Conservation (phyloP, 371 early-diverging fungal genomes). For the Syncephalastrum sp. region DNA sequence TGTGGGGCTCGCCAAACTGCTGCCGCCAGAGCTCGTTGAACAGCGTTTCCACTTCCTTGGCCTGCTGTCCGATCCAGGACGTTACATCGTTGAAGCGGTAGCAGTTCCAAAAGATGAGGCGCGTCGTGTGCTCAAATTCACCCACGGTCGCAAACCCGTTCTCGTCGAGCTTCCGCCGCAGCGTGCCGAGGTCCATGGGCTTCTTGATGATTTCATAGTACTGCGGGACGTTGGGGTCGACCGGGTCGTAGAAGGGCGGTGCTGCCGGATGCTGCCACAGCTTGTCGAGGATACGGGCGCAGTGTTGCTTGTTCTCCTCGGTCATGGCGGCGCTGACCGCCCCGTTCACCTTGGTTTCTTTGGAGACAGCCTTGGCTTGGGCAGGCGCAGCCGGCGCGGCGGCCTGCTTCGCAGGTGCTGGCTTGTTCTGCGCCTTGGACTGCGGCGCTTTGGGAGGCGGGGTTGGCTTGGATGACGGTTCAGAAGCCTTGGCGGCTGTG, state of each 20-base stretch:
- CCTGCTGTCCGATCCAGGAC: constrained; percentile 46
- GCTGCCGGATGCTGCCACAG: constrained; percentile 37
- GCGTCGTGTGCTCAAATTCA: constrained; percentile 58
- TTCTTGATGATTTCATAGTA: constrained; percentile 87
- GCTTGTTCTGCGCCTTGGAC: too few species aligned
- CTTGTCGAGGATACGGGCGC: constrained; percentile 37
- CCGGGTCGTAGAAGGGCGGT: constrained; percentile 40
- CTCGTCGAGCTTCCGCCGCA: constrained; percentile 73
- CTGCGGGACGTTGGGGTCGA: constrained; percentile 88
- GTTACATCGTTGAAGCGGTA: constrained; percentile 85
- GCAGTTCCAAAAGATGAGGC: constrained; percentile 86
- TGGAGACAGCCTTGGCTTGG: neutral
- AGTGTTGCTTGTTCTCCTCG: constrained; percentile 31
- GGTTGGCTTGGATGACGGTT: neutral
- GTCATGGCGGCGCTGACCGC: constrained; percentile 21
- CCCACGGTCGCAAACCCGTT: constrained; percentile 43
- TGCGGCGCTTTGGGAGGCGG: too few species aligned
- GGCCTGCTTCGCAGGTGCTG: too few species aligned
- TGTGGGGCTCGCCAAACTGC: constrained; percentile 39
- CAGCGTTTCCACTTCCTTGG: constrained; percentile 32
- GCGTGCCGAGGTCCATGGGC: constrained; percentile 96
- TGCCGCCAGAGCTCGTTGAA: constrained; percentile 43
- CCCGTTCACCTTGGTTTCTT: too few species aligned
- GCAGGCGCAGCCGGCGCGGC: neutral
- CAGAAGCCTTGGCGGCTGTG: neutral